phyloP scores from a whole-genome alignment of 23 red algal species.

The Chondrus crispus region DNA sequence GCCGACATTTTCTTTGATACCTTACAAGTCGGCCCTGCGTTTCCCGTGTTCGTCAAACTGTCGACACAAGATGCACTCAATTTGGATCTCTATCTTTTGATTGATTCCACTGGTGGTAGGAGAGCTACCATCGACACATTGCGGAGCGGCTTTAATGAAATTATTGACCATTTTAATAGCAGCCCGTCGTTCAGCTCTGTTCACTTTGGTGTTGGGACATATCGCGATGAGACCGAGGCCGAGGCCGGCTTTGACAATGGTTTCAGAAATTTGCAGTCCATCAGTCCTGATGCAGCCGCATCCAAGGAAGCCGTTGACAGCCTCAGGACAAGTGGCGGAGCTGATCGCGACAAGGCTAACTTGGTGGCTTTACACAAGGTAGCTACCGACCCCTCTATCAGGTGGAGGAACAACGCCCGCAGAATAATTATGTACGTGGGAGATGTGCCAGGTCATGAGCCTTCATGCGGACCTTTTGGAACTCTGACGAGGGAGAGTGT shows the following conservation, averaged over 20 bases:
- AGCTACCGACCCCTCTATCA: conserved; percentile 9
- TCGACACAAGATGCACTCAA: no score
- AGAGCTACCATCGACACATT: background rate
- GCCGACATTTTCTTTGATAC: no score
- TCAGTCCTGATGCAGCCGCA: background rate
- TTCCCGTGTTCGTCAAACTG: no score
- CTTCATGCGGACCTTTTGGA: conserved; percentile 1
- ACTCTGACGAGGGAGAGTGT: conserved; percentile 11
- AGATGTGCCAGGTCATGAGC: conserved; percentile 55
- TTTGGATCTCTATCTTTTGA: conserved; percentile 46
- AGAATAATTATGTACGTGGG: conserved; percentile 56
- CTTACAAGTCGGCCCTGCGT: no score
- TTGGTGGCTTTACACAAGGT: conserved; percentile 50
- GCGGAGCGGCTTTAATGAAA: background rate
- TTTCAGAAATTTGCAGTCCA: conserved; percentile 34
- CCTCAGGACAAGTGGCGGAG: background rate
- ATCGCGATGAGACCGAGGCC: conserved; percentile 36
- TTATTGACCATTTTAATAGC: no score
- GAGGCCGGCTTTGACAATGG: conserved; percentile 6
- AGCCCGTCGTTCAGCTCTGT: no score
- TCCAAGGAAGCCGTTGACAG: conserved; percentile 12
- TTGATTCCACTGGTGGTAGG: background rate
- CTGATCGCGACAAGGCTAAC: conserved; percentile 30
- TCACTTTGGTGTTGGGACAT: conserved; percentile 51
- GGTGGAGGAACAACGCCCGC: conserved; percentile 27